Base-by-base conservation (phyloP, 345 rosid species). In the Eucalyptus victrix region DNA sequence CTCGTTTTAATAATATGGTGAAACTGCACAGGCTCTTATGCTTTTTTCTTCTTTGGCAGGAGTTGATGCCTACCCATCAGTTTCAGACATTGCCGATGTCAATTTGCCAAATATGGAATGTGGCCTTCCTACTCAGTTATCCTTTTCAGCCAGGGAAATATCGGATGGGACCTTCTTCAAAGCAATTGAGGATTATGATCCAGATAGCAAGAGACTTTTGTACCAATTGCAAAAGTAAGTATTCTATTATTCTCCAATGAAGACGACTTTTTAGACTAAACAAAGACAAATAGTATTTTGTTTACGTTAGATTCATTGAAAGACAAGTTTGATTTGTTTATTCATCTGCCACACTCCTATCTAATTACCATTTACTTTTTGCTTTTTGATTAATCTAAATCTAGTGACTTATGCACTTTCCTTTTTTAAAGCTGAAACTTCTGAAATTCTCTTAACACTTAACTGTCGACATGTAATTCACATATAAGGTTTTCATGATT, bases 131-230 rank as follows among this genome's bases (percentile, higher is more conserved):
- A 94, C 96, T 91, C 96, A 94, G 87, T 89, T 98, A 94, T 96
- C 99, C 87, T 98, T 98, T 94, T 95, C 99, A 51, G 98, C 99
- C 88, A 97, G 97, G 91, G 99, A 98, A 93, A 89, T 98, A 91
- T 93, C 99, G 65, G 99, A 98, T 93, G 99, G 99, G 87, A 95
- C 99, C 87, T 93, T 98, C 90, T 98, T 98, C 93, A 97, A 95
- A 94, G 97, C 98, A 89, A 98, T 98, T 72, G 96, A 98, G 92
- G 96, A 96, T 89, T 98, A 97, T 92, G 99, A 98, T 92, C 94
- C 99, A 53, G 99, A 97, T 92, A 96, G 95, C 97, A 96, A 96
- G 94, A 97, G 97, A 92, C 91, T 95, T 87, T 90, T 98, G 90
- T 89, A 95, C 90, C 99, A 94, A 87, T 90, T 98, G 91, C 90